Base-by-base conservation (phyloP, 78 protist genomes). In the Anaeramoeba flamelloides region DNA sequence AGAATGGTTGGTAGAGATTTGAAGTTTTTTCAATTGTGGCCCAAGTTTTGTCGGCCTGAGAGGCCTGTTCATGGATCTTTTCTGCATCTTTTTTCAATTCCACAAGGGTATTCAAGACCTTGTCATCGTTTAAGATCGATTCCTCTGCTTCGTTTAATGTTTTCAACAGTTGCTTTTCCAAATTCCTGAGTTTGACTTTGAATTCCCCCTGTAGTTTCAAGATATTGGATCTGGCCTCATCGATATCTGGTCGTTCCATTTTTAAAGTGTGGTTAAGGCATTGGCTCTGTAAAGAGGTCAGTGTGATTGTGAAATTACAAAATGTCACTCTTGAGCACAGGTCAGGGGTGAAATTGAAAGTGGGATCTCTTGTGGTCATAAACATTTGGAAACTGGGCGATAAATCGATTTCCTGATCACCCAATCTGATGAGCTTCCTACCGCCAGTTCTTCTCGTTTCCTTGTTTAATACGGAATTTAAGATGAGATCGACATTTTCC, bases 51-150 rank as follows among this genome's bases (percentile, higher is more conserved):
- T 89, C 95, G 12, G 88, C 85, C 85, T 91, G 88, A 12, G 76
- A 86, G 39, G 91, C 80, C 86, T 89, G 89, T 36, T 36, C 82
- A 17, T 83, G 79, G 26, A 94, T 81, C 37, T 88, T 92, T 32
- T 79, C 69, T 36, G 94, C 85, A 74, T 86, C 81, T 31, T 22
- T 4, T 77, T 86, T 86, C 76, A 92, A 88, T 30, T 83, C 78
- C 81, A 94, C 97, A 77, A 96, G 84, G 38, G 91, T 84, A 3
- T 81, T 74, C 41, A 96, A 81, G 33, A 95, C 88, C 32, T 64
- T 39, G 75, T 91, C 95, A 84, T 93, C 93, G 37, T 94, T 97
- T 36, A 96, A 85, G 0, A 96, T 84, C 38, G 84, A 88, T 36
- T 92, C 96, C 78, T 74, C 40, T 30, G 86, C 85, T 40, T 83